Evolutionary conservation across 2,329 filamentous ascomycete genomes (phyloP).

Genomic region (Coniella vitis): DNA sequence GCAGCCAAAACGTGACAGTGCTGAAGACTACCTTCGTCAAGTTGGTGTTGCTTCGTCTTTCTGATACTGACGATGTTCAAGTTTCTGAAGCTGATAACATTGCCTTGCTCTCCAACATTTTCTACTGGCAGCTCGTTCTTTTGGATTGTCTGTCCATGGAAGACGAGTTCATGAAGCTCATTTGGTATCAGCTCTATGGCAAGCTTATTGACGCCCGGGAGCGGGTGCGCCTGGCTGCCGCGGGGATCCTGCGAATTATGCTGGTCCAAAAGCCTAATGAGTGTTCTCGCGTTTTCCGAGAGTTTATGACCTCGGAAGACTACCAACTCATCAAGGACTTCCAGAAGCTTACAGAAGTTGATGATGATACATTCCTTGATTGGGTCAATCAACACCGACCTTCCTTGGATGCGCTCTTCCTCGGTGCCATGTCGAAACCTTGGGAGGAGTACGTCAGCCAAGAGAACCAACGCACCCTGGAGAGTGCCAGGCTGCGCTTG

Average conservation of each 20-base stretch:
- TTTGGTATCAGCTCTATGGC: constrained; percentile 89
- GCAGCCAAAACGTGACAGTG: constrained; percentile 70
- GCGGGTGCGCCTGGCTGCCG: constrained; percentile 66
- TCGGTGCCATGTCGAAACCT: constrained; percentile 68
- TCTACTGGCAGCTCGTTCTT: constrained; percentile 94
- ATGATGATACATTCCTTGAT: constrained; percentile 77
- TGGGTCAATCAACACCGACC: constrained; percentile 82
- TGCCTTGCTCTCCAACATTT: constrained; percentile 73
- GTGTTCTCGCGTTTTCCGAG: constrained; percentile 64
- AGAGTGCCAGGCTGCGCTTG: constrained; percentile 64
- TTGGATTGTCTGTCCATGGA: constrained; percentile 71
- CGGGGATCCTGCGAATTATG: constrained; percentile 83
- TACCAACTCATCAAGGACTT: constrained; percentile 65
- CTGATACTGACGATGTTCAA: constrained; percentile 67
- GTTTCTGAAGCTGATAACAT: constrained; percentile 56
- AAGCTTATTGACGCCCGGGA: constrained; percentile 70
- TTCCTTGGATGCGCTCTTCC: constrained; percentile 75
- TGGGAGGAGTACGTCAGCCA: constrained; percentile 84
- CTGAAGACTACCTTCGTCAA: constrained; percentile 74
- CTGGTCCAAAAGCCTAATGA: constrained; percentile 89
- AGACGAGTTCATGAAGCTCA: constrained; percentile 72
- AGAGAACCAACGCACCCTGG: constrained; percentile 75
- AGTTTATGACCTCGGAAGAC: constrained; percentile 51
- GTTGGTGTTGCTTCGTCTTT: constrained; percentile 72
- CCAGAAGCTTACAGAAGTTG: constrained; percentile 75